These are phyloP conservation scores for Brettanomyces nanus DNA, from an alignment of 805 yeast species.

Conservation along the genomic window DNA sequence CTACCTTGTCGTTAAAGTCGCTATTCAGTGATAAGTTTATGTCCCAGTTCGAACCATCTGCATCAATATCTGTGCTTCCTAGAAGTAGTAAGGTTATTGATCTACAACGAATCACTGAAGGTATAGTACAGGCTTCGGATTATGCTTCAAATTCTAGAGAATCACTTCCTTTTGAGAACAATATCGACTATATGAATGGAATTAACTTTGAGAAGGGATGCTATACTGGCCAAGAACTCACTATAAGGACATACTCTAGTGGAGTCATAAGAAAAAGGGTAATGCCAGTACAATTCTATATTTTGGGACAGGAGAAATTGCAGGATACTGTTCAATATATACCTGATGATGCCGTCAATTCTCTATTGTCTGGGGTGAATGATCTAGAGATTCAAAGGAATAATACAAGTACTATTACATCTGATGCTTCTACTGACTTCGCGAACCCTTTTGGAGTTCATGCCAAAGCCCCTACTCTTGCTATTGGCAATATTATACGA, in stretches of 20 bases:
- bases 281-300: conserved; percentile 50
- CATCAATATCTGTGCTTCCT: background rate
- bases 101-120: conserved; percentile 35
- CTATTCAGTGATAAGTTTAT: background rate
- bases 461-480: conserved; percentile 29
- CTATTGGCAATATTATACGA: conserved; percentile 56
- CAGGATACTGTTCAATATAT: background rate
- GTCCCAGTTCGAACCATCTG: background rate
- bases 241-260: conserved; percentile 77
- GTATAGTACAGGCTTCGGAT: conserved; percentile 46
- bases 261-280: conserved; percentile 80
- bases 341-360: background rate
- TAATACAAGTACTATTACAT: background rate
- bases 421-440: background rate
- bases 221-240: conserved; percentile 92
- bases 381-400: conserved; percentile 11
- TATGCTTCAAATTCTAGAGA: conserved; percentile 34
- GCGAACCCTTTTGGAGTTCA: conserved; percentile 31
- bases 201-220: conserved; percentile 89
- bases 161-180: conserved; percentile 74
- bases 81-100: conserved; percentile 21
- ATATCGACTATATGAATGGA: conserved; percentile 74
- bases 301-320: background rate
- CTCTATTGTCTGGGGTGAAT: background rate
- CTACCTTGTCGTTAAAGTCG: background rate